Conservation (phyloP, 129 eudicot genomes). For the Heracleum sosnowskyi region DNA sequence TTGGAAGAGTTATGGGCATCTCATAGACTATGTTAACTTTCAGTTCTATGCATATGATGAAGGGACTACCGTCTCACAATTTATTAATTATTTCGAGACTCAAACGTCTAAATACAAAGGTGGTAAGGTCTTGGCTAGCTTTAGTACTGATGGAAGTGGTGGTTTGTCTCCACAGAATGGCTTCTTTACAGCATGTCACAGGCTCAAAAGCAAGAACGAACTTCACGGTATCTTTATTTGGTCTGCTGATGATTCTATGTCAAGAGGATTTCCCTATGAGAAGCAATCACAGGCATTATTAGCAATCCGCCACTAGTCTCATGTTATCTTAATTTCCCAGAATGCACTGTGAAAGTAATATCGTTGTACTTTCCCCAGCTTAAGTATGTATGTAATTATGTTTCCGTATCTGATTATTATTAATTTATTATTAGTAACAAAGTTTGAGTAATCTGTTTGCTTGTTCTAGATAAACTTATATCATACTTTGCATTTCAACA, state of each 20-base stretch:
- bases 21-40: slow-evolving; percentile 67
- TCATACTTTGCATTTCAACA: not conserved
- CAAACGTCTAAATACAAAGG: slow-evolving; percentile 33
- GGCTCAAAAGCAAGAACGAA: slow-evolving; percentile 22
- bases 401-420: not conserved
- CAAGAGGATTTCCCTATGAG: slow-evolving; percentile 34
- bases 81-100: slow-evolving; percentile 29
- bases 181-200: slow-evolving; percentile 34
- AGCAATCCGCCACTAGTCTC: slow-evolving; percentile 22
- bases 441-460: not conserved
- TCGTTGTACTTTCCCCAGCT: not conserved
- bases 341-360: not conserved
- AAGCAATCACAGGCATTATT: slow-evolving; percentile 32
- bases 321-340: not conserved
- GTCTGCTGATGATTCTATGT: slow-evolving; percentile 48
- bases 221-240: slow-evolving; percentile 46
- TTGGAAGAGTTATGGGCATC: slow-evolving; percentile 49
- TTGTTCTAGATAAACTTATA: not conserved
- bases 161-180: slow-evolving; percentile 33
- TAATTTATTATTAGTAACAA: not conserved
- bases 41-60: slow-evolving; percentile 70
- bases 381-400: not conserved
- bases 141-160: slow-evolving; percentile 30
- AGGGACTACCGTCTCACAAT: slow-evolving; percentile 44
- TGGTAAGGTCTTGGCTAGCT: slow-evolving; percentile 38